Evolutionary conservation across 352 stramenopile genomes (phyloP).

Genomic region (Aphanomyces euteiches): DNA sequence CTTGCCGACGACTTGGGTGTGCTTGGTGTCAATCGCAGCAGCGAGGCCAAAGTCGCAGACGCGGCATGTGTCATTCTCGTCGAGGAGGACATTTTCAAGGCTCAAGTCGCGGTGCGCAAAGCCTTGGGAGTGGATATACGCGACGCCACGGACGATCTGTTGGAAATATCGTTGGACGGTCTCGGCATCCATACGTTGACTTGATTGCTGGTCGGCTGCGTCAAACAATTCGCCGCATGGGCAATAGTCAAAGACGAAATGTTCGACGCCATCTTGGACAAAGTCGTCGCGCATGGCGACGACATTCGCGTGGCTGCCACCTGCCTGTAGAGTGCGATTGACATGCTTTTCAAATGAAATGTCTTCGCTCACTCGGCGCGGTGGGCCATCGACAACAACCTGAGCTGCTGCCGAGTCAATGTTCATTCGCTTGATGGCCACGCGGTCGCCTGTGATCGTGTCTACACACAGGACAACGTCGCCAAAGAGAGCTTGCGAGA

Average conservation of each 20-base stretch:
- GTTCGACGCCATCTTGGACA: slow-evolving; percentile 45
- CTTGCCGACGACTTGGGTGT: background rate
- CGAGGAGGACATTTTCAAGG: slow-evolving; percentile 35
- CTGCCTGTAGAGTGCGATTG: slow-evolving; percentile 34
- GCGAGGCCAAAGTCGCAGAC: slow-evolving; percentile 27
- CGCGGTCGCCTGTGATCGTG: slow-evolving; percentile 40
- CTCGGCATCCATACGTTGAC: slow-evolving; percentile 55
- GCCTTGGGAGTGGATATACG: slow-evolving; percentile 26
- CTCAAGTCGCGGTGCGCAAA: slow-evolving; percentile 35
- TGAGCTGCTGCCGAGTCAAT: background rate
- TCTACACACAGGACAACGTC: slow-evolving; percentile 48
- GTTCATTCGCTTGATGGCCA: slow-evolving; percentile 45
- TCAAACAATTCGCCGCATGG: slow-evolving; percentile 69
- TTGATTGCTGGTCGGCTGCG: background rate
- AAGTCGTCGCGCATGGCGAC: slow-evolving; percentile 68
- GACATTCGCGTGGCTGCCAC: slow-evolving; percentile 66
- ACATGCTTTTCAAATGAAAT: slow-evolving; percentile 14
- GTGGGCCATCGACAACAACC: background rate
- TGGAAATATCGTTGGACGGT: slow-evolving; percentile 45
- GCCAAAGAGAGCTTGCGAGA: slow-evolving; percentile 47
- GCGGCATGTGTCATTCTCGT: slow-evolving; percentile 7
- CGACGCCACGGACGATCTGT: slow-evolving; percentile 28
- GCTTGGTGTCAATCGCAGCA: background rate
- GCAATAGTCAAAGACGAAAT: slow-evolving; percentile 78
- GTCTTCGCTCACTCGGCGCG: slow-evolving; percentile 7